Conservation (phyloP, 345 rosid species). For the Boechera divaricarpa region DNA sequence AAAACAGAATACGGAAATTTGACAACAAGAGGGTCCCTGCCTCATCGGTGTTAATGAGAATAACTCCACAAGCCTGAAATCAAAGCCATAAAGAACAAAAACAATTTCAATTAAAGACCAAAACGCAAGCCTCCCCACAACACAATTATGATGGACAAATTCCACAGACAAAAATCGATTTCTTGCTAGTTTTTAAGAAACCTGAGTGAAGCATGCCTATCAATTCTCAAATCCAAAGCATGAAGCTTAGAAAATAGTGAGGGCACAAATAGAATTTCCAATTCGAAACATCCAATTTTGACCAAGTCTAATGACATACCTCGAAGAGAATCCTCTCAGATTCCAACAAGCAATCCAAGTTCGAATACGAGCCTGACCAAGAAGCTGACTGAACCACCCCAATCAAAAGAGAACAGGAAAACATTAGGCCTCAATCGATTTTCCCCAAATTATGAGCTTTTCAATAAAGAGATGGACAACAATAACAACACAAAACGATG, state of each 20-base stretch:
- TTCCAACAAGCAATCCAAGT: conserved; percentile 74
- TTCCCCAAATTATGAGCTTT: conserved; percentile 1
- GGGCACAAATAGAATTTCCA: background rate
- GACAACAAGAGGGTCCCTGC: conserved; percentile 89
- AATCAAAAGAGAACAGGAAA: conserved; percentile 27
- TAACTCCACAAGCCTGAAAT: conserved; percentile 81
- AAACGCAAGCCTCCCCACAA: conserved; percentile 23
- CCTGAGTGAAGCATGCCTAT: conserved; percentile 10
- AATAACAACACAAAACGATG: conserved; percentile 11
- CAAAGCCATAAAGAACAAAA: conserved; percentile 27
- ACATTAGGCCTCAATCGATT: conserved; percentile 22
- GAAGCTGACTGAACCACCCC: conserved; percentile 52
- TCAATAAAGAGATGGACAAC: background rate
- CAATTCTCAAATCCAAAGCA: conserved; percentile 4
- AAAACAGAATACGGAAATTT: conserved; percentile 88
- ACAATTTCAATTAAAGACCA: conserved; percentile 16
- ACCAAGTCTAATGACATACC: conserved; percentile 51
- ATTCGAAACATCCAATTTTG: conserved; percentile 4
- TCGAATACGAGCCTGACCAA: conserved; percentile 56
- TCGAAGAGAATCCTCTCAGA: conserved; percentile 65
- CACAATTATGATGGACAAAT: conserved; percentile 2
- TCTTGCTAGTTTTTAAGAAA: conserved; percentile 5
- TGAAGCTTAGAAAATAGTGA: background rate
- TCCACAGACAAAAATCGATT: background rate
- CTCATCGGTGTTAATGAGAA: conserved; percentile 79